Conservation (phyloP, 2,329 filamentous ascomycete species). For the Fusarium metavorans region DNA sequence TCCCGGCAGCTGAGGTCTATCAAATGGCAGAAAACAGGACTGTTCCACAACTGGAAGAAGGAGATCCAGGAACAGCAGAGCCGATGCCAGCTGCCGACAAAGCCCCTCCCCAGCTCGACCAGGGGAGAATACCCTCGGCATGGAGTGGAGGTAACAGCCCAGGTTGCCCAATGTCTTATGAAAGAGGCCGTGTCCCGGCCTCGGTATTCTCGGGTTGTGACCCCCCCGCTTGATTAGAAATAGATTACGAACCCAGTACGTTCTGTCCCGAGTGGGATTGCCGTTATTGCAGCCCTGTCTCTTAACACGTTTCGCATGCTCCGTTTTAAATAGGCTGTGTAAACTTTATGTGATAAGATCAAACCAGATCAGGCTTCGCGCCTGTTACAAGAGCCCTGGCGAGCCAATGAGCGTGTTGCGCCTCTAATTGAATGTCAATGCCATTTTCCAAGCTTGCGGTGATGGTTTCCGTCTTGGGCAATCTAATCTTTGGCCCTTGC, state of each 20-base stretch:
- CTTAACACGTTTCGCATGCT: background rate
- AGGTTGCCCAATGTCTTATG: background rate
- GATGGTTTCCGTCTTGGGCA: background rate
- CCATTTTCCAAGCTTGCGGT: background rate
- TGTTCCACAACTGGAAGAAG: background rate
- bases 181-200: background rate
- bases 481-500: background rate
- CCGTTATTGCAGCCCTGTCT: background rate
- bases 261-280: background rate
- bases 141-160: background rate
- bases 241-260: background rate
- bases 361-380: background rate
- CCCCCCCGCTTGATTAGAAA: background rate
- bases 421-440: background rate
- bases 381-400: background rate
- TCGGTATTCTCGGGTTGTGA: background rate
- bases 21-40: background rate
- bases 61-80: background rate
- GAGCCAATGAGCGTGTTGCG: background rate
- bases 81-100: background rate
- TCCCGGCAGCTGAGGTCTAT: background rate
- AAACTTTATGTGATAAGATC: background rate
- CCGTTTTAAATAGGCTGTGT: background rate
- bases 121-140: background rate
- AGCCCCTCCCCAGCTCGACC: background rate